Evolutionary conservation across 129 eudicot species (phyloP), one percentile per base, ranked within the genome.

Genomic region (Deinandra increscens): DNA sequence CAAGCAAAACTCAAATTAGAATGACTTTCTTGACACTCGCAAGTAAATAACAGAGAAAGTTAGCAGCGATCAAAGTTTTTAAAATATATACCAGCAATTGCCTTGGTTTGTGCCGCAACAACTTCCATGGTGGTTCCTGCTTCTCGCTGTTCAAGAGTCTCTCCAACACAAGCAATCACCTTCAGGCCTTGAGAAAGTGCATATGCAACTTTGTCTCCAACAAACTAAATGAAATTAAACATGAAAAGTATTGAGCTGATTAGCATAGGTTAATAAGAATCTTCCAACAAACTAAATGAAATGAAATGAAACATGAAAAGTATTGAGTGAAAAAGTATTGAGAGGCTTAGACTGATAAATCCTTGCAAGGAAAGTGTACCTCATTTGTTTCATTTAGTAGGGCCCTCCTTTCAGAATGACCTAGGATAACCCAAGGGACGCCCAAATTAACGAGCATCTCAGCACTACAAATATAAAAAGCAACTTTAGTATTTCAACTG

Each of bases 101-200:
- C 97, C 79, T 89, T 90, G 5, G 97, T 89, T 69, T 89, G 98
- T 43, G 95, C 97, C 66, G 98, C 95, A 81, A 93, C 97, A 78
- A 93, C 98, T 45, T 84, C 90, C 95, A 89, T 64, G 36, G 98
- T 93, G 23, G 95, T 79, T 56, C 98, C 98, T 23, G 97, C 79
- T 81, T 93, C 98, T 56, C 98, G 85, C 53, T 93, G 92, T 62
- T 87, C 92, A 60, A 93, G 95, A 61, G 98, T 86, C 85, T 93
- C 98, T 20, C 98, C 98, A 65, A 93, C 96, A 79, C 98, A 93
- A 44, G 98, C 98, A 65, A 93, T 93, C 33, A 93, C 98, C 82
- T 93, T 93, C 80, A 93, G 73, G 72, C 98, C 98, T 87, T 89
- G 81, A 62, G 95, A 80, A 69, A 93, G 97, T 15, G 98, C 98